Evolutionary conservation across 352 stramenopile genomes (phyloP), one percentile per base, ranked within the genome.

Genomic region (Pythium folliculosum): DNA sequence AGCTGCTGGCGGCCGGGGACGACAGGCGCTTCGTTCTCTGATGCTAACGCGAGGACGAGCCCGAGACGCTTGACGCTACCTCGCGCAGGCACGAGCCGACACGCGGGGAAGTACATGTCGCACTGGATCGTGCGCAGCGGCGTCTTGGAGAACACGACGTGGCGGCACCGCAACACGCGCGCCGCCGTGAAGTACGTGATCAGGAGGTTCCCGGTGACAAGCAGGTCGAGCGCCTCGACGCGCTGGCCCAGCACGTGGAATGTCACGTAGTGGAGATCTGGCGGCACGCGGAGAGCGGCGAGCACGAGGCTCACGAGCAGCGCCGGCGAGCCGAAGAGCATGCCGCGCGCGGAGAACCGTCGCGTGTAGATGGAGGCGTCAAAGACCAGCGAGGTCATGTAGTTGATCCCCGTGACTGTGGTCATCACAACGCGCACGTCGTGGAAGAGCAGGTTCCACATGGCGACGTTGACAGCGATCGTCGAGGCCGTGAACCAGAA

Each of bases 311-410:
- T 32, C 3, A n/a, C n/a, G 6, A 60, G 4, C 4, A 60, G 35
- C 9, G 5, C 30, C 6, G 54, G 54, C 10, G 54, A 50, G 54
- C 54, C 43, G 8, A 60, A 38, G 2, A 30, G 19, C 8, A 60
- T 21, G 19, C 5, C 32, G 21, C 54, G 54, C 21, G 45, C 25
- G n/a, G 45, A 22, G 9, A 60, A 22, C 5, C 17, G 19, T 2
- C 54, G 54, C 37, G 23, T 48, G 37, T 60, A 35, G 21, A 60
- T 51, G 23, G 30, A 49, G 38, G 54, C 54, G 38, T 60, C 54
- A 23, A 60, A 10, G 9, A 25, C 44, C 13, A 60, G 54, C 13
- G 37, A 30, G 3, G 30, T 5, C 2, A 60, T 3, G 25, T 35
- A 60, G n/a, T 47, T 25, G 54, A 47, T 8, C 1, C 54, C 54